Evolutionary conservation across 805 yeast species (phyloP), one percentile per base, ranked within the genome.

Genomic region (Scheffersomyces amazonensis): DNA sequence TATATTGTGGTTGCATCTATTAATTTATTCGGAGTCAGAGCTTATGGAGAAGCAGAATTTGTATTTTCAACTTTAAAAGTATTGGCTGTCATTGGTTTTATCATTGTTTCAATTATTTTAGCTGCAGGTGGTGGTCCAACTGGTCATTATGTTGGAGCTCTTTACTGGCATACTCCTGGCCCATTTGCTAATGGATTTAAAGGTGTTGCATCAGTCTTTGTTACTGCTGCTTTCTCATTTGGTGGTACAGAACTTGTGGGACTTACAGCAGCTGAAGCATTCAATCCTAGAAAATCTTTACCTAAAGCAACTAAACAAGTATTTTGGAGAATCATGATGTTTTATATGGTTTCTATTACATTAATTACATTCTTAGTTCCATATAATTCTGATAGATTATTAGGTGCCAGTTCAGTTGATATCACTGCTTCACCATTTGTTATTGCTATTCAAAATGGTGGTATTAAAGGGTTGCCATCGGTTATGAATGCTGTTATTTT

Each of bases 271-370:
- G 90, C 90, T 7, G 95, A 86, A 59, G 71, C 87, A 17, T 73
- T 62, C 24, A 76, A 83, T 57, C 91, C 93, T 32, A 68, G 83
- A 49, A 69, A 68, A 39, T 62, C 84, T 2, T 71, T 84, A 39
- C 93, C 91, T 25, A 71, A 73, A 35, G 90, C 91, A 31, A 78
- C 83, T 42, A 85, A 84, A 60, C 90, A 86, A 64, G 87, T 84
- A 3, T 83, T 87, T 64, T 85, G 91, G 90, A 74, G 93, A 63
- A 81, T 86, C 40, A 64, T 81, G 12, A 58, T 83, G 48, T 85
- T 86, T 56, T 87, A 87, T 64, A 69, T 87, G 56, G 44, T 74
- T 63, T 55, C 80, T 63, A 40, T 68, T 73, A 48, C 76, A 70
- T 49, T 69, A 39, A 62, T 69, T 25, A 83, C 89, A 31, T 77